Percentiles rank a stretch among this genome's conserved stretches.
These are phyloP conservation scores for Metarhizium brunneum DNA, from an alignment of 2,329 filamentous ascomycete species.

Conservation along the genomic window DNA sequence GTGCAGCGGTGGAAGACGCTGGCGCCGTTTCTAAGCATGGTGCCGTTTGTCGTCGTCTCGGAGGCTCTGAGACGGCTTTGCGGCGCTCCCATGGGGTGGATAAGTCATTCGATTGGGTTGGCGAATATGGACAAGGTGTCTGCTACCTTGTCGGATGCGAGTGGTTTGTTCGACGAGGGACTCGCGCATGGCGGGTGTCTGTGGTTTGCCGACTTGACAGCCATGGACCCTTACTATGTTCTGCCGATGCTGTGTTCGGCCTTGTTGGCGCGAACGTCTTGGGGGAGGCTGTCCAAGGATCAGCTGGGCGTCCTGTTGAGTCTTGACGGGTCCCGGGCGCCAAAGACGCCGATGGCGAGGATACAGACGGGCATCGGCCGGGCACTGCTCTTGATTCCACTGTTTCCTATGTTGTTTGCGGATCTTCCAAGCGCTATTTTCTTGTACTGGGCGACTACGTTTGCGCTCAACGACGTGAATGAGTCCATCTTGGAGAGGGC, in stretches of 20 bases:
- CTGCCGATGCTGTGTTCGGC: conserved; percentile 31
- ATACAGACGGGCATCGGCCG: conserved; percentile 19
- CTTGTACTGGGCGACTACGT: conserved; percentile 30
- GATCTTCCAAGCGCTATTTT: conserved; percentile 31
- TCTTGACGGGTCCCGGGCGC: conserved; percentile 8
- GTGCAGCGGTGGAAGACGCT: conserved; percentile 39
- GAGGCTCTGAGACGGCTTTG: conserved; percentile 40
- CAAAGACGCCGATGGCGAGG: conserved; percentile 12
- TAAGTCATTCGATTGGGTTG: conserved; percentile 22
- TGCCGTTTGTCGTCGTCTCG: conserved; percentile 41
- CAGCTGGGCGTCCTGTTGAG: conserved; percentile 18
- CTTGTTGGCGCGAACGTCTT: conserved; percentile 19
- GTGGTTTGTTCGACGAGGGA: conserved; percentile 24
- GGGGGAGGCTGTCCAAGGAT: conserved; percentile 19
- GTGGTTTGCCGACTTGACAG: conserved; percentile 47
- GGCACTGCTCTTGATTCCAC: conserved; percentile 21
- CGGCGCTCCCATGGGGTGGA: conserved; percentile 21
- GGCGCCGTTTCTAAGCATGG: conserved; percentile 28
- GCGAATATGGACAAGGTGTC: conserved; percentile 12
- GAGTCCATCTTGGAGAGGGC: conserved; percentile 17
- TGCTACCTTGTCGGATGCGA: conserved; percentile 15
- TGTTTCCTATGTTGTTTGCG: conserved; percentile 23
- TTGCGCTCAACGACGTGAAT: conserved; percentile 25
- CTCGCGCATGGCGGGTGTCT: conserved; percentile 41
- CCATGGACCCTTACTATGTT: conserved; percentile 39